phyloP scores from a whole-genome alignment of 768 basidiomycete species.

The Dioszegia aurantiaca region DNA sequence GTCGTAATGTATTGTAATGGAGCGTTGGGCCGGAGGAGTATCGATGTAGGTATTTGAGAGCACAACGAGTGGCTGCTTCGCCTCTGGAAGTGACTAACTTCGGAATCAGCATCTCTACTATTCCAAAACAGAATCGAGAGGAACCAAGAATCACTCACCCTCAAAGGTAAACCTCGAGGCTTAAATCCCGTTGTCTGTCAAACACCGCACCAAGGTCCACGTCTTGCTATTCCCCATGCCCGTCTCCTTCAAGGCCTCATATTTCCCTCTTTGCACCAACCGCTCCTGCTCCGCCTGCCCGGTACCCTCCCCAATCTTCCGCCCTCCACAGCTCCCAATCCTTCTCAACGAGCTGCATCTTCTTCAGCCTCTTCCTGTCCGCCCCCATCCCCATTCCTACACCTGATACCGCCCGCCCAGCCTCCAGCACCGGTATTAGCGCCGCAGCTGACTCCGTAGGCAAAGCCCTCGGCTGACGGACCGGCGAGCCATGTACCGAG shows the following conservation, averaged over 20 bases:
- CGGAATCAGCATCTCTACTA: too few relatives aligned
- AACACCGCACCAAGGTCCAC: too few relatives aligned
- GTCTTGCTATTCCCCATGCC: neutral
- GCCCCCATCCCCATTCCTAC: neutral
- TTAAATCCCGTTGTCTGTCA: too few relatives aligned
- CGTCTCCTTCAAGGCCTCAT: neutral
- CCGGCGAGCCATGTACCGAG: neutral
- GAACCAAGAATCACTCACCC: too few relatives aligned
- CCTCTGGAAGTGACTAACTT: too few relatives aligned
- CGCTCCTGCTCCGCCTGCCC: too few relatives aligned
- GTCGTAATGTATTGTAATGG: too few relatives aligned
- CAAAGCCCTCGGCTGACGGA: neutral
- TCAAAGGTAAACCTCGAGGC: too few relatives aligned
- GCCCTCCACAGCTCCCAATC: constrained; percentile 26
- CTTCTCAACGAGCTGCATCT: constrained; percentile 21
- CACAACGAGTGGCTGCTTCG: too few relatives aligned
- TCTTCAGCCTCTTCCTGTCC: constrained; percentile 14
- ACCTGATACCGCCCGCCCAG: neutral
- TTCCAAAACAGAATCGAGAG: too few relatives aligned
- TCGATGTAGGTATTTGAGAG: too few relatives aligned
- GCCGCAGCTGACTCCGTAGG: neutral
- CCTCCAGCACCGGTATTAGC: neutral
- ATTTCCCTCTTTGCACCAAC: neutral
- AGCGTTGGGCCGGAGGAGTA: too few relatives aligned
- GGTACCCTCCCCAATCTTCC: constrained; percentile 17